phyloP scores from a whole-genome alignment of 2,329 filamentous ascomycete genomes.

The Biscogniauxia marginata region DNA sequence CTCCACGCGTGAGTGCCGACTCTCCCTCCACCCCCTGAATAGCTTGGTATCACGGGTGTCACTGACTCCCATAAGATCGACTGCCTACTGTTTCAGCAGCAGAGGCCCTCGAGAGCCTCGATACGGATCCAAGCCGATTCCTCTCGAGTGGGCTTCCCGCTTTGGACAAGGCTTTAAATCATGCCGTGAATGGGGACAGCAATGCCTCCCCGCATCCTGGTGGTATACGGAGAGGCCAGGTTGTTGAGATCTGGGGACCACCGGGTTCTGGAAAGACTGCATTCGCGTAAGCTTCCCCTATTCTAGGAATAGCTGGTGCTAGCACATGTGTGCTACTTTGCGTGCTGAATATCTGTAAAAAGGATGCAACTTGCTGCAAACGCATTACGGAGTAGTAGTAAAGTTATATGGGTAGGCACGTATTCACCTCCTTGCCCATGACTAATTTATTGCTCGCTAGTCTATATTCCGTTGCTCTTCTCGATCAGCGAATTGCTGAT shows the following conservation, averaged over 20 bases:
- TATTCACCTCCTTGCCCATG: constrained; percentile 7
- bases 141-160: constrained; percentile 55
- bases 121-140: constrained; percentile 47
- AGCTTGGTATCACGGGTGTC: background rate
- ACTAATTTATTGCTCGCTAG: constrained; percentile 6
- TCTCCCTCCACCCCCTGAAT: background rate
- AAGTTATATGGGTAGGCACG: constrained; percentile 77
- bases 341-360: constrained; percentile 13
- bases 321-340: background rate
- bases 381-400: constrained; percentile 57
- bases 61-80: constrained; percentile 54
- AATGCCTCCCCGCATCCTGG: constrained; percentile 31
- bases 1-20: constrained; percentile 47
- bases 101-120: constrained; percentile 63
- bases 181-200: constrained; percentile 17
- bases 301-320: background rate
- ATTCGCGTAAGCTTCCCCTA: constrained; percentile 60
- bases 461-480: constrained; percentile 4
- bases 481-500: constrained; percentile 11
- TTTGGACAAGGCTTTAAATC: constrained; percentile 51
- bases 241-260: constrained; percentile 86
- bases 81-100: constrained; percentile 76
- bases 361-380: constrained; percentile 70
- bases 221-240: constrained; percentile 71
- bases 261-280: constrained; percentile 83